Conservation (phyloP, 2,329 filamentous ascomycete genomes). For the Fusarium continuum region DNA sequence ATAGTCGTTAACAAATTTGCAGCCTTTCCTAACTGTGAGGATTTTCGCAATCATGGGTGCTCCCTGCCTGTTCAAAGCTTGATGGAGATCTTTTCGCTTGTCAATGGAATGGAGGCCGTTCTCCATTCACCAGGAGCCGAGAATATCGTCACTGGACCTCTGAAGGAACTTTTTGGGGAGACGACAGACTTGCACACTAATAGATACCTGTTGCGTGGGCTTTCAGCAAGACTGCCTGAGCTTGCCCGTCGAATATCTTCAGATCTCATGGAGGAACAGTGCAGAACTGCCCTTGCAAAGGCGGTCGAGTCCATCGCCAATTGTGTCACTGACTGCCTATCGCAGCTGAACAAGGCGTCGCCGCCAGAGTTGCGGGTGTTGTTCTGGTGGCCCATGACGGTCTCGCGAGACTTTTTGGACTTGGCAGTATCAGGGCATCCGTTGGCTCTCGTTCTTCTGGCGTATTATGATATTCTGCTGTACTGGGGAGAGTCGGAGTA, state of each 20-base stretch:
- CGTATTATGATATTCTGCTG: slow-evolving; percentile 21
- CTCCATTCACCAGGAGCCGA: slow-evolving; percentile 9
- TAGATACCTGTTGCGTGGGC: not conserved
- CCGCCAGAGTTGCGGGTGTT: slow-evolving; percentile 20
- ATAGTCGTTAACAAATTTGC: slow-evolving; percentile 36
- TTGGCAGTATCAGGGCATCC: slow-evolving; percentile 11
- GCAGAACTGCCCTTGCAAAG: not conserved
- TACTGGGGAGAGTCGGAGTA: slow-evolving; percentile 22
- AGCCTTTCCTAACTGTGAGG: slow-evolving; percentile 22
- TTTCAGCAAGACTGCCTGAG: slow-evolving; percentile 2
- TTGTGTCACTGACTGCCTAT: not conserved
- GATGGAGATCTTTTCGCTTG: slow-evolving; percentile 27
- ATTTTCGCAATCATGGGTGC: slow-evolving; percentile 9
- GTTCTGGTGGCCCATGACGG: slow-evolving; percentile 29
- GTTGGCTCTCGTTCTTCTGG: slow-evolving; percentile 16
- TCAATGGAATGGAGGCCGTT: slow-evolving; percentile 22
- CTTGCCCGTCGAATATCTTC: slow-evolving; percentile 7
- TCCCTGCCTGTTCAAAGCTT: slow-evolving; percentile 6
- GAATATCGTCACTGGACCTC: not conserved
- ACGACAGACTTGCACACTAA: accelerated
- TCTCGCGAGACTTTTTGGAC: slow-evolving; percentile 18
- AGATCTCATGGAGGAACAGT: slow-evolving; percentile 3
- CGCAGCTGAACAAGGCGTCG: not conserved
- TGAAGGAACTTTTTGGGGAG: slow-evolving; percentile 8
- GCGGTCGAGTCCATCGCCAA: not conserved